Conservation (phyloP, 495 filamentous ascomycete genomes). For the Tirmania nivea region DNA sequence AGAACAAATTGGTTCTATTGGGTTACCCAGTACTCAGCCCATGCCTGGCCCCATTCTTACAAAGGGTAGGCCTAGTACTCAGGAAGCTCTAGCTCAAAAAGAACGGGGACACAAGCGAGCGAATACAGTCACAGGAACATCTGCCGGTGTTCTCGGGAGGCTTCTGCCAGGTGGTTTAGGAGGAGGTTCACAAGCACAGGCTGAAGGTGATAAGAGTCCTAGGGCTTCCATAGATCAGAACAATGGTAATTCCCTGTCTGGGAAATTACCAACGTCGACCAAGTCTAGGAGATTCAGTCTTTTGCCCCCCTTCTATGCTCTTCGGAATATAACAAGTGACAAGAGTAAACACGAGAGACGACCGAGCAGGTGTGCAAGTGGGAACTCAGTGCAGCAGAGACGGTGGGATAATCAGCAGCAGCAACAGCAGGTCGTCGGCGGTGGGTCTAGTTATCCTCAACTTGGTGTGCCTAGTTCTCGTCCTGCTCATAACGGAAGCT, state of each 20-base stretch:
- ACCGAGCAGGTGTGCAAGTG: constrained; percentile 8
- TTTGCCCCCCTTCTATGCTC: constrained; percentile 52
- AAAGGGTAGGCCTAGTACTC: constrained; percentile 26
- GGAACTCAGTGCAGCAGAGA: constrained; percentile 2
- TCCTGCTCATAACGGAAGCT: constrained; percentile 4
- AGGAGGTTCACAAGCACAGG: constrained; percentile 24
- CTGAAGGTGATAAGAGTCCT: constrained; percentile 27
- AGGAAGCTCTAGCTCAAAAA: constrained; percentile 22
- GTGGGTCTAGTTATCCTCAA: constrained; percentile 13
- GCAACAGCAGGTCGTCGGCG: neutral
- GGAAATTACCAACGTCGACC: neutral
- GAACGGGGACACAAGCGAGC: constrained; percentile 69
- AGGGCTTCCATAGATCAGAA: constrained; percentile 53
- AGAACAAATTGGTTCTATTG: constrained; percentile 22
- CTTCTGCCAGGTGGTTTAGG: constrained; percentile 42
- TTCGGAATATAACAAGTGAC: constrained; percentile 16
- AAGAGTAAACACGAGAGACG: constrained; percentile 11
- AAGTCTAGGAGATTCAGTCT: constrained; percentile 50
- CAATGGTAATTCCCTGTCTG: constrained; percentile 33
- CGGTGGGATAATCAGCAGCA: neutral
- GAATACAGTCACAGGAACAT: constrained; percentile 65
- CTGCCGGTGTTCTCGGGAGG: constrained; percentile 50
- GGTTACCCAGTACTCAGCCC: constrained; percentile 23
- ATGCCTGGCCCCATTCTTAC: constrained; percentile 26
- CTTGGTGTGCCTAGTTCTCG: constrained; percentile 10